Conservation (phyloP, 2,329 filamentous ascomycete genomes). For the Arthroderma sp. region DNA sequence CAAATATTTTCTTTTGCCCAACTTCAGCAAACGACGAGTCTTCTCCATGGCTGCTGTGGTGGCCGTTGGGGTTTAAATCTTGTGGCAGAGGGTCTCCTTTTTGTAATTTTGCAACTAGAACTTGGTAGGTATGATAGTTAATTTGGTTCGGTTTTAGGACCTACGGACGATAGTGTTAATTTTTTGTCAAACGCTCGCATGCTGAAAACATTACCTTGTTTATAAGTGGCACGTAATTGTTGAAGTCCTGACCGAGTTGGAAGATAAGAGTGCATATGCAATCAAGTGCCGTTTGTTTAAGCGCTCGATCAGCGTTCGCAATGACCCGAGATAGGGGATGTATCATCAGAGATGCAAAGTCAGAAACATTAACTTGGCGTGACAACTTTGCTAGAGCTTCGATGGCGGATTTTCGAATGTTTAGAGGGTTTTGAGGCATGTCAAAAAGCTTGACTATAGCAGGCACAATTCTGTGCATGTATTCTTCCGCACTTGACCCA, state of each 20-base stretch:
- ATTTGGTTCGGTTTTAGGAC: slow-evolving; percentile 64
- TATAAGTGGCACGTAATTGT: slow-evolving; percentile 86
- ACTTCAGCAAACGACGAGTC: slow-evolving; percentile 74
- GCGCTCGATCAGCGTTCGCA: slow-evolving; percentile 53
- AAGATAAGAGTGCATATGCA: slow-evolving; percentile 92
- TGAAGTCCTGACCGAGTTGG: slow-evolving; percentile 87
- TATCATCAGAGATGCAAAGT: slow-evolving; percentile 92
- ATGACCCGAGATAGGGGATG: slow-evolving; percentile 81
- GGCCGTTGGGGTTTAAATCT: slow-evolving; percentile 75
- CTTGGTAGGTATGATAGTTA: slow-evolving; percentile 79
- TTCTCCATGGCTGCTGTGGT: slow-evolving; percentile 63
- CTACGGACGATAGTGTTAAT: slow-evolving; percentile 11
- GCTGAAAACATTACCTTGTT: slow-evolving; percentile 51
- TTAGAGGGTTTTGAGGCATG: slow-evolving; percentile 65
- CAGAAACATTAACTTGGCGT: slow-evolving; percentile 89
- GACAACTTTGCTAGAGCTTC: slow-evolving; percentile 92
- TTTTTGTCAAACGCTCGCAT: too few relatives aligned
- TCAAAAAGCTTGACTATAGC: slow-evolving; percentile 92
- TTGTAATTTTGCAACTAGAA: slow-evolving; percentile 81
- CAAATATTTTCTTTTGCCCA: slow-evolving; percentile 82
- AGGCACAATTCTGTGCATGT: slow-evolving; percentile 97
- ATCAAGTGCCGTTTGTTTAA: slow-evolving; percentile 76
- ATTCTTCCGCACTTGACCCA: slow-evolving; percentile 88
- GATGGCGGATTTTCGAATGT: slow-evolving; percentile 75
- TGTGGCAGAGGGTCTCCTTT: slow-evolving; percentile 93